These are phyloP conservation scores for Saccharomyces uvarum DNA, from an alignment of 1,139 yeast species.

Conservation along the genomic window DNA sequence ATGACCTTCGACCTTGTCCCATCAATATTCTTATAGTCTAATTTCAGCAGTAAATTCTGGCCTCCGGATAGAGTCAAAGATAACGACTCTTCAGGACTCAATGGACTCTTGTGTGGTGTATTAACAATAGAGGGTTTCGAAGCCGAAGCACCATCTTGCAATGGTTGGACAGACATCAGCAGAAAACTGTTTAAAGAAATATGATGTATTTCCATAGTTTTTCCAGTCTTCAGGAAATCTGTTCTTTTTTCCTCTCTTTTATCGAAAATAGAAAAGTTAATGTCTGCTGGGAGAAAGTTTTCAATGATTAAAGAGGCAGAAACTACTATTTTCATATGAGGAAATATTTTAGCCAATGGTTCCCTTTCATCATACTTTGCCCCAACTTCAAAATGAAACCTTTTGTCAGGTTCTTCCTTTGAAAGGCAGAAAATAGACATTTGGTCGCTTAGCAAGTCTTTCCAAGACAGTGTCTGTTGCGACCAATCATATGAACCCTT, in stretches of 20 bases:
- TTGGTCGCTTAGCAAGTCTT: constrained; percentile 45
- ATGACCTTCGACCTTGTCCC: constrained; percentile 51
- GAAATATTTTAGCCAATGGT: constrained; percentile 68
- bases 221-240: constrained; percentile 56
- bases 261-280: constrained; percentile 69
- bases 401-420: constrained; percentile 32
- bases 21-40: constrained; percentile 49
- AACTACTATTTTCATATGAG: constrained; percentile 70
- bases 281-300: constrained; percentile 76
- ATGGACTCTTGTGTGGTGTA: constrained; percentile 46
- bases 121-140: constrained; percentile 81
- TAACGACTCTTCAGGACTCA: constrained; percentile 48
- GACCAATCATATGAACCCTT: constrained; percentile 63
- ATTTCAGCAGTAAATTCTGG: constrained; percentile 53
- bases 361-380: constrained; percentile 57
- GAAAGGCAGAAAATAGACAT: constrained; percentile 55
- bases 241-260: constrained; percentile 67
- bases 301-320: constrained; percentile 85
- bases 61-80: constrained; percentile 51
- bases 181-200: constrained; percentile 67
- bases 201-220: constrained; percentile 66
- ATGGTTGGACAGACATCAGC: constrained; percentile 57
- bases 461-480: constrained; percentile 55
- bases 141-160: constrained; percentile 53
- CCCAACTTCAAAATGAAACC: constrained; percentile 67